Percentiles rank a stretch among this genome's conserved stretches.
These are phyloP conservation scores for Pleurotus giganteus DNA, from an alignment of 768 basidiomycete genomes.

Conservation along the genomic window DNA sequence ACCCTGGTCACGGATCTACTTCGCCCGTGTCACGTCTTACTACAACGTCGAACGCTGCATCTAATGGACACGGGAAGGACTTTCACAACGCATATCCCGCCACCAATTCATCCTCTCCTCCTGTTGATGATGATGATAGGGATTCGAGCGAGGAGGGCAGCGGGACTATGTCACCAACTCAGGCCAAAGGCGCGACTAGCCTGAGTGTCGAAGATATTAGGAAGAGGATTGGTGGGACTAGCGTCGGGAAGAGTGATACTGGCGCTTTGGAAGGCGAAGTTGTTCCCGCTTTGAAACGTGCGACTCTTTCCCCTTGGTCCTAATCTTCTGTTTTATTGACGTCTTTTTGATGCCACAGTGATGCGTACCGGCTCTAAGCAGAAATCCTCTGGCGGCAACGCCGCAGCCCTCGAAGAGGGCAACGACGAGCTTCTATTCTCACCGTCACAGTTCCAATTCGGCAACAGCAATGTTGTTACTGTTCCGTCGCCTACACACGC, in stretches of 20 bases:
- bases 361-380: constrained; percentile 60
- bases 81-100: neutral
- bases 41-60: neutral
- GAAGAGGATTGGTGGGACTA: constrained; percentile 32
- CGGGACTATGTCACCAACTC: constrained; percentile 31
- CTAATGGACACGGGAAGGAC: constrained; percentile 2
- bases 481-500: constrained; percentile 18
- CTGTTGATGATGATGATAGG: constrained; percentile 8
- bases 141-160: constrained; percentile 16
- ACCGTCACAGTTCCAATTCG: neutral
- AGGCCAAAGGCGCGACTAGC: constrained; percentile 38
- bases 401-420: neutral
- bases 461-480: constrained; percentile 1
- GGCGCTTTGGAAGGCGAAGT: constrained; percentile 48
- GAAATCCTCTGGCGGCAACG: constrained; percentile 10
- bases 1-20: constrained; percentile 7
- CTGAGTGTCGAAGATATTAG: constrained; percentile 61
- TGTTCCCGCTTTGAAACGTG: constrained; percentile 67
- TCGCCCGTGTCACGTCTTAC: constrained; percentile 3
- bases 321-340: constrained; percentile 1
- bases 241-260: constrained; percentile 13
- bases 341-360: constrained; percentile 37
- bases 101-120: constrained; percentile 11
- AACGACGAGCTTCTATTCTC: constrained; percentile 10
- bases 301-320: constrained; percentile 23